Evolutionary conservation across 768 basidiomycete genomes (phyloP).

Genomic region (Coprinopsis sp.): DNA sequence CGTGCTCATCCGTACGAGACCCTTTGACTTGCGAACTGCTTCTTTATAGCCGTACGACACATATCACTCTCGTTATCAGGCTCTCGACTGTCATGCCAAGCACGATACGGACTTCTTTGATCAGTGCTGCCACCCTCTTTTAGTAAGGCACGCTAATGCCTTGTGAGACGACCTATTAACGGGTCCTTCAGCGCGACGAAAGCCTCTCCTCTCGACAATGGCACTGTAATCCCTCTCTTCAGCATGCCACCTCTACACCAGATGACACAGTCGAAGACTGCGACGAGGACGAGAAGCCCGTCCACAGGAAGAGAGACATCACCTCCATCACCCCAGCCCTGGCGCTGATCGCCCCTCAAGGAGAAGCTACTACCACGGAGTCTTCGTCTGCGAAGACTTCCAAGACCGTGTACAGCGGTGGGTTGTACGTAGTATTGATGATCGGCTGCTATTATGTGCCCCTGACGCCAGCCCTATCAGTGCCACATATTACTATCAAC

Average conservation of each 20-base stretch:
- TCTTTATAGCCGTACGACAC: conserved; percentile 39
- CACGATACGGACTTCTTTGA: conserved; percentile 57
- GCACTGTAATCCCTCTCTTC: conserved; percentile 44
- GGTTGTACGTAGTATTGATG: conserved; percentile 36
- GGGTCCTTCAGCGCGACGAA: conserved; percentile 40
- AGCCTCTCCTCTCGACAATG: conserved; percentile 44
- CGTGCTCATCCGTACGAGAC: neutral
- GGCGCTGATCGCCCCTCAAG: conserved; percentile 11
- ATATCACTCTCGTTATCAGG: conserved; percentile 62
- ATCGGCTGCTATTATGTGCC: neutral
- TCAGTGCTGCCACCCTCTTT: conserved; percentile 66
- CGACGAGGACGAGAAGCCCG: conserved; percentile 23
- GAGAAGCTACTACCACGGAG: conserved; percentile 13
- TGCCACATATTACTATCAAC: conserved; percentile 68
- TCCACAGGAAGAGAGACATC: conserved; percentile 12
- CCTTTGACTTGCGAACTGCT: conserved; percentile 6
- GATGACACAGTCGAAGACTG: conserved; percentile 30
- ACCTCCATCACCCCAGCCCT: conserved; percentile 8
- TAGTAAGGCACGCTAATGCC: conserved; percentile 34
- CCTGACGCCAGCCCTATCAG: conserved; percentile 26
- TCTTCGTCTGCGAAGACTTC: conserved; percentile 11
- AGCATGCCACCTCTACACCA: conserved; percentile 19
- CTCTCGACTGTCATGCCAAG: conserved; percentile 44
- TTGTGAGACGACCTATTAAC: conserved; percentile 5
- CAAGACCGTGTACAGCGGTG: conserved; percentile 30